Evolutionary conservation across 1,284 basidiomycete genomes (phyloP).

Genomic region (Entoloma clypeatum): DNA sequence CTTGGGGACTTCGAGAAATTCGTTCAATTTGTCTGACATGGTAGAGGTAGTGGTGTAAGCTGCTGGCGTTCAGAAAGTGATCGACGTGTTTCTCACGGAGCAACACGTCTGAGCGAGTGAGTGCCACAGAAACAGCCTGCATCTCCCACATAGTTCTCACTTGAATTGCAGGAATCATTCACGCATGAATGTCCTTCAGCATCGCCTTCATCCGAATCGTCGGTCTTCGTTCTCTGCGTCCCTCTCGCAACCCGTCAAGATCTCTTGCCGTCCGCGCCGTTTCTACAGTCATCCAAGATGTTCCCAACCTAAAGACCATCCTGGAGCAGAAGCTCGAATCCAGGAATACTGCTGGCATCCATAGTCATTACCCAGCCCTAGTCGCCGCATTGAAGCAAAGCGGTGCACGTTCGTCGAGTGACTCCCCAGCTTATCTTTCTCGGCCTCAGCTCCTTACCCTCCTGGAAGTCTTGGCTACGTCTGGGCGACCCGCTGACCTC

Average conservation of each 20-base stretch:
- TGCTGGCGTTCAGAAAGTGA: constrained; percentile 19
- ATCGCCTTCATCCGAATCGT: constrained; percentile 33
- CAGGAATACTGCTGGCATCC: constrained; percentile 31
- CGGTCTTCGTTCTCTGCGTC: constrained; percentile 21
- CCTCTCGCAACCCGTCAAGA: constrained; percentile 10
- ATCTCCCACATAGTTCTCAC: constrained; percentile 1
- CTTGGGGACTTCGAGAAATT: constrained; percentile 89
- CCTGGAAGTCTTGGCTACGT: constrained; percentile 43
- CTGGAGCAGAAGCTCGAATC: constrained; percentile 28
- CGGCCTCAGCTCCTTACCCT: constrained; percentile 31
- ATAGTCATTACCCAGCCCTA: constrained; percentile 32
- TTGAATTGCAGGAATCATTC: constrained; percentile 14
- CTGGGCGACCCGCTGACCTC: constrained; percentile 46
- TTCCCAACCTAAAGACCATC: constrained; percentile 6
- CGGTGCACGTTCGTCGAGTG: constrained; percentile 12
- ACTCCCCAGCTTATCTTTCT: constrained; percentile 21
- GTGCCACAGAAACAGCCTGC: neutral
- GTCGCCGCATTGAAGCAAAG: constrained; percentile 26
- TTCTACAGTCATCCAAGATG: constrained; percentile 11
- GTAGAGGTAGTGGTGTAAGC: constrained; percentile 18
- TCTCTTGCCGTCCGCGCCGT: constrained; percentile 13
- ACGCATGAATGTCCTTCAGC: constrained; percentile 56
- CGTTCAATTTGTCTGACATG: constrained; percentile 90
- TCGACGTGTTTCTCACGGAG: constrained; percentile 23
- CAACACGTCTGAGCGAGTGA: constrained; percentile 14